Evolutionary conservation across 306 rosid species (phyloP).

Genomic region (Sesbania bispinosa): DNA sequence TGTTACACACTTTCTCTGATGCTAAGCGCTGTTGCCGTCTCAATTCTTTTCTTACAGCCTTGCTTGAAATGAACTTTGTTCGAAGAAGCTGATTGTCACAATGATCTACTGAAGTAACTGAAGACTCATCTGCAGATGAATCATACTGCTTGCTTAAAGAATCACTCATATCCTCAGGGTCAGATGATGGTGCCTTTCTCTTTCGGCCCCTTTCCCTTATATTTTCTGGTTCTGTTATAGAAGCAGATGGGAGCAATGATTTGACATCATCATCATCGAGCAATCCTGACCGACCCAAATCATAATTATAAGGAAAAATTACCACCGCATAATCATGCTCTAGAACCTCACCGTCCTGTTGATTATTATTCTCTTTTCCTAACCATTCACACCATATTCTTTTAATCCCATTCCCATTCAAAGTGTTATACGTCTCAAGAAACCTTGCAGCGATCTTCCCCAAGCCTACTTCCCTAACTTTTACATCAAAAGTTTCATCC

Average conservation of each 20-base stretch:
- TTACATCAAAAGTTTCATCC: conserved; percentile 52
- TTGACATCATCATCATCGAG: conserved; percentile 46
- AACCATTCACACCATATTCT: conserved; percentile 98
- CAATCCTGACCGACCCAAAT: conserved; percentile 59
- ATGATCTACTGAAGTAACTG: conserved; percentile 48
- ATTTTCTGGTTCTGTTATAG: conserved; percentile 38
- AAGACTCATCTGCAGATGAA: conserved; percentile 61
- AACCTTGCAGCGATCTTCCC: conserved; percentile 79
- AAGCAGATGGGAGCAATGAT: conserved; percentile 44
- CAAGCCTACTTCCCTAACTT: conserved; percentile 50
- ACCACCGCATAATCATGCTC: conserved; percentile 63
- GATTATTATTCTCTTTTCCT: conserved; percentile 41
- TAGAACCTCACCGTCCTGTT: conserved; percentile 37
- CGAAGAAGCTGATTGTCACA: conserved; percentile 53
- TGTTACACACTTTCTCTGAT: conserved; percentile 76
- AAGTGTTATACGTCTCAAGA: conserved; percentile 41
- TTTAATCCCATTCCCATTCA: conserved; percentile 43
- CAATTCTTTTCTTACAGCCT: conserved; percentile 68
- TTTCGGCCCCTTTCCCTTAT: conserved; percentile 33
- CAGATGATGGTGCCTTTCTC: conserved; percentile 62
- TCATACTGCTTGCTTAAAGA: conserved; percentile 52
- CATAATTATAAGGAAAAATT: conserved; percentile 59
- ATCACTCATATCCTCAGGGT: conserved; percentile 49
- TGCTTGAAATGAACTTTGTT: conserved; percentile 52
- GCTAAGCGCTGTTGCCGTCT: conserved; percentile 73